Evolutionary conservation across 1,139 yeast genomes (phyloP), one percentile per base, ranked within the genome.

Genomic region (Candida tropicalis): DNA sequence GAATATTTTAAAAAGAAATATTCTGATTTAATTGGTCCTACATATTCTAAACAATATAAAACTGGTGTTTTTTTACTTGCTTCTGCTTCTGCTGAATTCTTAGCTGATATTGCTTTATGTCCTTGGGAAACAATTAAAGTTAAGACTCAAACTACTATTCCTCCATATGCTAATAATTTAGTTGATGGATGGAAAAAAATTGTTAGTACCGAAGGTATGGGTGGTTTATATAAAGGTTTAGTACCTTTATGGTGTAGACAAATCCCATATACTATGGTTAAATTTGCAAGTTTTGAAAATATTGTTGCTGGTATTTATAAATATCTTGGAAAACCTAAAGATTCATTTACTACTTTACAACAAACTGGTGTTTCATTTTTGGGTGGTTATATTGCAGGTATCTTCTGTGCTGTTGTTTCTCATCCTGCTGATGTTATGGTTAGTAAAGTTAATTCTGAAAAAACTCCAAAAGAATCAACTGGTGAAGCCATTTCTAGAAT

Each of bases 341-440:
- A 64, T 29, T 54, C 61, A 42, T 73, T 66, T 62, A 63, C 71
- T 42, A 62, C 78, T 28, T 49, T 55, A 42, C 85, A 86, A 61
- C 97, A 91, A 70, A 91, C 97, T 28, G 96, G 96, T 47, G 95
- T 91, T 37, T 87, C 96, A 23, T 91, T 91, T 73, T 74, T 82
- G 44, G 96, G 96, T 66, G 97, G 98, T 66, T 90, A 90, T 72
- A 81, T 90, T 64, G 98, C 97, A 23, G 98, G 97, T 82, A 84
- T 91, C 47, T 81, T 89, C 72, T 90, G 97, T 75, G 97, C 97
- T 18, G 70, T 86, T 43, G 95, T 89, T 15, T 90, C 97, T 18
- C 97, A 91, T 66, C 98, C 98, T 35, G 97, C 97, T 32, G 98
- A 91, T 68, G 97, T 90, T 36, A 84, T 91, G 95, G 97, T 91